Conservation (phyloP, 805 yeast genomes). For the Kazachstania psychrophila region DNA sequence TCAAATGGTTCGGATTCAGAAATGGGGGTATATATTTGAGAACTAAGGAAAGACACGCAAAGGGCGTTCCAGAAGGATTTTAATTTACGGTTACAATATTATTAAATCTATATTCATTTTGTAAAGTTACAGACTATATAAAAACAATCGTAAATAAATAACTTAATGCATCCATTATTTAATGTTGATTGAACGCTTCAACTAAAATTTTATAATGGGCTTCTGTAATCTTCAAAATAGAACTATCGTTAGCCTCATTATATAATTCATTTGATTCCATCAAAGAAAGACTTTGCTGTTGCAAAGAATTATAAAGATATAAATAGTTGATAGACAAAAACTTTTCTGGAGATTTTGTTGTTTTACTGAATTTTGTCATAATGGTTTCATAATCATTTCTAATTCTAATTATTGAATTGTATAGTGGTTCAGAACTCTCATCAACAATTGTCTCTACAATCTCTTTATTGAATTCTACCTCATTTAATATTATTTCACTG, state of each 20-base stretch:
- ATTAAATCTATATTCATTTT: neutral
- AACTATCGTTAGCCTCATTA: conserved; percentile 4
- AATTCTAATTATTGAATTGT: conserved; percentile 56
- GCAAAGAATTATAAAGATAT: conserved; percentile 25
- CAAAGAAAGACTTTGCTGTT: conserved; percentile 15
- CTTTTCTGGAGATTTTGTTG: conserved; percentile 47
- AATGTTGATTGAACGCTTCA: conserved; percentile 25
- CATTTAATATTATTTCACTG: neutral
- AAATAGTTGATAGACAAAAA: conserved; percentile 54
- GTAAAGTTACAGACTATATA: neutral
- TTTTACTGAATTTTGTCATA: conserved; percentile 58
- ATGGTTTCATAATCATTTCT: conserved; percentile 73
- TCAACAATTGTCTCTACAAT: neutral
- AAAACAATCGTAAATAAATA: neutral
- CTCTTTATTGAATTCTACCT: neutral
- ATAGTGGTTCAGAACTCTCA: conserved; percentile 54
- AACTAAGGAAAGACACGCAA: conserved; percentile 48
- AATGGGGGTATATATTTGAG: conserved; percentile 42
- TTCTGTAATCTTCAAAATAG: conserved; percentile 26
- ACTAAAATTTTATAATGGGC: conserved; percentile 24
- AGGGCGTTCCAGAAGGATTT: conserved; percentile 85
- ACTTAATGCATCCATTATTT: neutral
- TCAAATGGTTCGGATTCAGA: conserved; percentile 42
- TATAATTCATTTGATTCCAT: conserved; percentile 2
- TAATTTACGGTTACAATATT: conserved; percentile 18